Evolutionary conservation across 2,329 filamentous ascomycete species (phyloP), one percentile per base, ranked within the genome.

Genomic region (Plenodomus tracheiphilus): DNA sequence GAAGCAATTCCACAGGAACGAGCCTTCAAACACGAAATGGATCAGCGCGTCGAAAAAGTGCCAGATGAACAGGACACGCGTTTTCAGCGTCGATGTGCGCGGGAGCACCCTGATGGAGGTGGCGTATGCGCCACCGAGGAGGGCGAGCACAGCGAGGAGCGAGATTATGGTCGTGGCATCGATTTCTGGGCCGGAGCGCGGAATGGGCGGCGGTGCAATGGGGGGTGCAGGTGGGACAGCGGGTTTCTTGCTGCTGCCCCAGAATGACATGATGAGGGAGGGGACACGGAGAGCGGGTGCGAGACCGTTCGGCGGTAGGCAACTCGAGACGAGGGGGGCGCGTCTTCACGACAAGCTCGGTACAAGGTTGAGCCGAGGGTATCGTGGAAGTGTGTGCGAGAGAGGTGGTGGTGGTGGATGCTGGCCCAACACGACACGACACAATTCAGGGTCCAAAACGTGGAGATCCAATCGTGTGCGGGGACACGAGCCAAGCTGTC

Each of bases 1-100:
- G 81, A 97, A 95, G 78, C 90, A 96, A 76, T 96, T 90, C 80
- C 91, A 97, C 19, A 97, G 84, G 74, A 91, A 97, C 65, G 85
- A 87, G 45, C 91, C 92, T 76, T 97, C 93, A 70, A 97, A 88
- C 70, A 91, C 79, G 74, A 95, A 85, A 77, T 99, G 94, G 65
- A 92, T 93, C 37, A 97, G 81, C 25, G 90, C 90, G 72, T 97
- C 92, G 75, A 96, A 95, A 32, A 89, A 82, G 77, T 97, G 92
- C 93, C 93, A 97, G 75, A 95, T 83, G 80, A 96, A 96, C 57
- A 97, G 85, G 68, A 89, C 77, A 53, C 91, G 90, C 47, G 81
- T 79, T 43, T 85, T 82, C 32, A 75, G 69, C 1, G 81, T 74
- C 10, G 84, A 77, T 1, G 77, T 65, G 16, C 74, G 67, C 3